These are phyloP conservation scores for Aspergillus quadrilineatus DNA, from an alignment of 2,329 filamentous ascomycete species.

Conservation along the genomic window DNA sequence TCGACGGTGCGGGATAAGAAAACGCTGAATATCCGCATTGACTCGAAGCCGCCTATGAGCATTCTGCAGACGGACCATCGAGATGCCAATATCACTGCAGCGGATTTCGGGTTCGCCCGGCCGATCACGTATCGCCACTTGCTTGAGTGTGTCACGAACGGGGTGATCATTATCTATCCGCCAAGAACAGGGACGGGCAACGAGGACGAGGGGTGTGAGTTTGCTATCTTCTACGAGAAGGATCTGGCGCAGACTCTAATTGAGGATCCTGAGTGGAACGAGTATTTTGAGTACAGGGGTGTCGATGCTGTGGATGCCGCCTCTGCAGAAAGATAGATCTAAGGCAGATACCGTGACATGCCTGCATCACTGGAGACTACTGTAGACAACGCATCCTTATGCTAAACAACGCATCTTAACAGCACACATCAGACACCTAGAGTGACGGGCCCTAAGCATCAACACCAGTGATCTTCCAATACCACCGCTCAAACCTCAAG, in stretches of 20 bases:
- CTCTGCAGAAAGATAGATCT: no score
- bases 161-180: conserved; percentile 29
- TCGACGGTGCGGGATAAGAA: conserved; percentile 41
- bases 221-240: conserved; percentile 39
- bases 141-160: conserved; percentile 29
- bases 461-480: no score
- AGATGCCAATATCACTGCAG: conserved; percentile 27
- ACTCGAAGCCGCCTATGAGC: conserved; percentile 39
- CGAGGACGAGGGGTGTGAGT: conserved; percentile 38
- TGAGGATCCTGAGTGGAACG: conserved; percentile 36
- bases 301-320: conserved; percentile 26
- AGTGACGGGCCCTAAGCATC: no score
- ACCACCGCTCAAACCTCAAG: no score
- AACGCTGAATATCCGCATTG: conserved; percentile 33
- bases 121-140: conserved; percentile 37
- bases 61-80: conserved; percentile 41
- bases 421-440: no score
- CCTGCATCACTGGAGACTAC: no score
- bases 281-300: conserved; percentile 42
- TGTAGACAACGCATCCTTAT: no score
- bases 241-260: conserved; percentile 31
- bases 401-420: no score
- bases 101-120: conserved; percentile 41
- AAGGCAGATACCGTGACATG: no score
- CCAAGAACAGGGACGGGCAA: conserved; percentile 22